A percentile compares a stretch with the other conserved stretches of the same genome.
Conservation (phyloP, 495 filamentous ascomycete genomes). For the Penicillium longicatenatum region DNA sequence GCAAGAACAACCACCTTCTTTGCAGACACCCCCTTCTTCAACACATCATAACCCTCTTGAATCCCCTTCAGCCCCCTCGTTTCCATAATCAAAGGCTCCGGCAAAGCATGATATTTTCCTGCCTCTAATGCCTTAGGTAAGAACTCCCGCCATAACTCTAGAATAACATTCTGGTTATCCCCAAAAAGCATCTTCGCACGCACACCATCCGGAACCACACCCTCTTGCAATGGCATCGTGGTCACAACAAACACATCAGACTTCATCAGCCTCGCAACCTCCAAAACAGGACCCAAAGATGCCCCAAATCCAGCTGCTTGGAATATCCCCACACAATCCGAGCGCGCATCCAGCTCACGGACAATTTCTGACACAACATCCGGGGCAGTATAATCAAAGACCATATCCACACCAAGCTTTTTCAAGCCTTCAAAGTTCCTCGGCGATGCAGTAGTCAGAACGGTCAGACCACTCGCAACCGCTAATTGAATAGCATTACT, state of each 20-base stretch:
- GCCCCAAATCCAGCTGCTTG: conserved; percentile 7
- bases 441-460: conserved; percentile 52
- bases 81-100: conserved; percentile 35
- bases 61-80: conserved; percentile 42
- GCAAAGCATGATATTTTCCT: conserved; percentile 28
- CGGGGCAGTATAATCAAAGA: conserved; percentile 55
- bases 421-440: conserved; percentile 54
- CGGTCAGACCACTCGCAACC: conserved; percentile 52
- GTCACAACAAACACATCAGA: conserved; percentile 5
- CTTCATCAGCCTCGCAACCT: neutral
- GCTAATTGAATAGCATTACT: conserved; percentile 60
- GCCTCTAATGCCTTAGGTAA: conserved; percentile 32
- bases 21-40: conserved; percentile 45
- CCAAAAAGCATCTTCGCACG: conserved; percentile 31
- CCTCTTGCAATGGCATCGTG: conserved; percentile 3
- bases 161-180: conserved; percentile 17
- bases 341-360: conserved; percentile 2
- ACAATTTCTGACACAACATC: conserved; percentile 33
- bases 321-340: conserved; percentile 17
- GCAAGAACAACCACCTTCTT: conserved; percentile 46
- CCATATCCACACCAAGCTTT: conserved; percentile 51
- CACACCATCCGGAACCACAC: conserved; percentile 12
- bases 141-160: conserved; percentile 30
- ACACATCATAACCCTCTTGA: conserved; percentile 42
- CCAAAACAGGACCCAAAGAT: conserved; percentile 1